phyloP scores from a whole-genome alignment of 2,329 filamentous ascomycete species.

The Leptographium lundbergii region DNA sequence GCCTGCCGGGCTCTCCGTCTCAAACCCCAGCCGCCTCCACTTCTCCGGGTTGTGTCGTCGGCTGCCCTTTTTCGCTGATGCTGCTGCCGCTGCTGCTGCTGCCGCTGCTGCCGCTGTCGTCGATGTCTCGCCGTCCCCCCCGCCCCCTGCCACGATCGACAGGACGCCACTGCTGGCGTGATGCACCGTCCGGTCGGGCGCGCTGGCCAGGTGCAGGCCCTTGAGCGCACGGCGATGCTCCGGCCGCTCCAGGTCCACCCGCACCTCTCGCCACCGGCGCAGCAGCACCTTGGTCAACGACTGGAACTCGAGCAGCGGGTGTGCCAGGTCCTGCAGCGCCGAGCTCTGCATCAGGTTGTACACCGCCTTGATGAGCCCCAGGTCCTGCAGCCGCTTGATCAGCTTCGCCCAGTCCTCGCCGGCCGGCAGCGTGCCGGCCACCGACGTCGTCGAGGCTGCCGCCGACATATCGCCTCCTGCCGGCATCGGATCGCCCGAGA shows the following conservation, averaged over 20 bases:
- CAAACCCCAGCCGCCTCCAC: constrained; percentile 85
- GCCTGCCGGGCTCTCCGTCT: constrained; percentile 71
- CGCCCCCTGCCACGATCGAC: constrained; percentile 10
- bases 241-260: constrained; percentile 71
- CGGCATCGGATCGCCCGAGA: constrained; percentile 51
- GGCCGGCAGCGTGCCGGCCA: constrained; percentile 6
- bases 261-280: constrained; percentile 76
- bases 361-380: constrained; percentile 85
- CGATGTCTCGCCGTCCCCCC: constrained; percentile 10
- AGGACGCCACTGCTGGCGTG: constrained; percentile 1
- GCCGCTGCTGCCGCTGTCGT: constrained; percentile 11
- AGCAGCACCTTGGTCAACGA: constrained; percentile 77
- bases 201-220: constrained; percentile 71
- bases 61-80: constrained; percentile 42
- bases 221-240: constrained; percentile 84
- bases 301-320: constrained; percentile 88
- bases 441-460: background rate
- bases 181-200: constrained; percentile 41
- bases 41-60: constrained; percentile 76
- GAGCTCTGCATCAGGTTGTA: constrained; percentile 92
- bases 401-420: constrained; percentile 85
- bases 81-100: constrained; percentile 20
- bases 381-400: constrained; percentile 83
- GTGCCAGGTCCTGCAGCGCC: constrained; percentile 77
- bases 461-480: background rate